Conservation (phyloP, 2,329 filamentous ascomycete species). For the Pseudogymnoascus sp. region DNA sequence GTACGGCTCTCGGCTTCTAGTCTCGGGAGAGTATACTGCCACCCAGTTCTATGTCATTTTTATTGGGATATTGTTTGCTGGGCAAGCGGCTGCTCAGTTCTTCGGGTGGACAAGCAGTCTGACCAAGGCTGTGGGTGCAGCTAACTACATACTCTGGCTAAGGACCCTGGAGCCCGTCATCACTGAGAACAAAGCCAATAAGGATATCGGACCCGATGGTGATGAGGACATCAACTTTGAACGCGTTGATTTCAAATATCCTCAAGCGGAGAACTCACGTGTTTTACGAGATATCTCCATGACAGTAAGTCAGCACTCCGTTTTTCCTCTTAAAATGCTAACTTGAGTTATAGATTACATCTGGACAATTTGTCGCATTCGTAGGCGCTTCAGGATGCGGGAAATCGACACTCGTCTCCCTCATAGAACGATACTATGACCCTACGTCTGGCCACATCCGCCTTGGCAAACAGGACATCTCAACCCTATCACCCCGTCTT, state of each 20-base stretch:
- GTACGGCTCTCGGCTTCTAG: conserved; percentile 67
- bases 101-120: conserved; percentile 41
- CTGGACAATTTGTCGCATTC: conserved; percentile 46
- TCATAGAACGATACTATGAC: conserved; percentile 46
- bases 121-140: conserved; percentile 42
- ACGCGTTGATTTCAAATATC: conserved; percentile 20
- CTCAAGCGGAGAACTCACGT: conserved; percentile 25
- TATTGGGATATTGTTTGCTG: conserved; percentile 62
- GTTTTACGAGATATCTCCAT: conserved; percentile 26
- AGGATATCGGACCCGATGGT: conserved; percentile 47
- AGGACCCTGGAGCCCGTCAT: conserved; percentile 36
- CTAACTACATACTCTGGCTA: conserved; percentile 46
- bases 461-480: conserved; percentile 36
- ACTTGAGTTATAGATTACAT: conserved; percentile 29
- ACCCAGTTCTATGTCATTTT: conserved; percentile 70
- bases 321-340: background rate
- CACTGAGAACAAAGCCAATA: conserved; percentile 36
- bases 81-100: conserved; percentile 66
- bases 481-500: conserved; percentile 33
- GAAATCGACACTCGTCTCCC: conserved; percentile 54
- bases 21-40: conserved; percentile 54
- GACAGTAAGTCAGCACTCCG: background rate
- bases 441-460: conserved; percentile 29
- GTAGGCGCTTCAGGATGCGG: conserved; percentile 52
- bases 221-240: conserved; percentile 18